Percentiles rank a stretch among this genome's conserved stretches.
phyloP scores from a whole-genome alignment of 176 grass and related monocot genomes.

The maize (Zea mays) region Zm-B73-REFERENCE-NAM-5.0 NC_050101.1:6647501-6648000 shows the following conservation, averaged over 20 bases:
- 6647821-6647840: too few relatives aligned
- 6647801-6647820: too few relatives aligned
- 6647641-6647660: slow-evolving; percentile 66
- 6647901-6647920: too few relatives aligned
- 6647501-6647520: slow-evolving; percentile 58
- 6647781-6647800: slow-evolving; percentile 31
- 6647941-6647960: too few relatives aligned
- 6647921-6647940: too few relatives aligned
- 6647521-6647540: slow-evolving; percentile 77
- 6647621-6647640: slow-evolving; percentile 54
- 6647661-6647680: slow-evolving; percentile 40
- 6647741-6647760: slow-evolving; percentile 28
- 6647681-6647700: too few relatives aligned
- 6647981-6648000: too few relatives aligned
- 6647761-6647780: slow-evolving; percentile 54
- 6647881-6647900: too few relatives aligned
- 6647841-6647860: too few relatives aligned
- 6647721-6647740: neutral
- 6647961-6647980: too few relatives aligned
- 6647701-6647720: neutral
- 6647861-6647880: too few relatives aligned
- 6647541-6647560: slow-evolving; percentile 75
- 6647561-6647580: slow-evolving; percentile 65
- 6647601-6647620: slow-evolving; percentile 63
- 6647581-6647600: slow-evolving; percentile 62